Conservation (phyloP, 495 filamentous ascomycete genomes). For the Lindgomyces ingoldianus region DNA sequence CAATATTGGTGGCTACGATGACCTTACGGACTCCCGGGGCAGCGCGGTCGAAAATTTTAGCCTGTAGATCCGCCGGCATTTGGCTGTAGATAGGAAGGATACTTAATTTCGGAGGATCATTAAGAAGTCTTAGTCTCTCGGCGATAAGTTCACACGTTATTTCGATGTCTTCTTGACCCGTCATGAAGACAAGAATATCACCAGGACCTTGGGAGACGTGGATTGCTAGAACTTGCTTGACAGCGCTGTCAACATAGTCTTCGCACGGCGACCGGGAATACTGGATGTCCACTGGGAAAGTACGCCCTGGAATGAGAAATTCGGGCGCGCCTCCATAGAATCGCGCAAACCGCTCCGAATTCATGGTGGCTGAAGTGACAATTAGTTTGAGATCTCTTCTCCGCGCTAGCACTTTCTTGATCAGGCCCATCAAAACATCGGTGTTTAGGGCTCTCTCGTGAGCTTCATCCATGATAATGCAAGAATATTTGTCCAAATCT, state of each 20-base stretch:
- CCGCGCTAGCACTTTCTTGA: constrained; percentile 93
- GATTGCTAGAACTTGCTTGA: constrained; percentile 95
- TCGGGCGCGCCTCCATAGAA: constrained; percentile 98
- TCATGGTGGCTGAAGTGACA: constrained; percentile 99
- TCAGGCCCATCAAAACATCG: constrained; percentile 93
- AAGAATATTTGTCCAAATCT: constrained; percentile 95
- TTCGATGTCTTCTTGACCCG: constrained; percentile 98
- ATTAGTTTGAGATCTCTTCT: constrained; percentile 93
- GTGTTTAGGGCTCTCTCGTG: constrained; percentile 97
- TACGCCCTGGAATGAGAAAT: constrained; percentile 94
- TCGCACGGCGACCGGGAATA: constrained; percentile 94
- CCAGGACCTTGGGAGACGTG: constrained; percentile 89
- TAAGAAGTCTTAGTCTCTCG: constrained; percentile 85
- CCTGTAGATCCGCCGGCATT: constrained; percentile 97
- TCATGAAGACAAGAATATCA: constrained; percentile 99
- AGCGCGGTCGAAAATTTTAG: constrained; percentile 94
- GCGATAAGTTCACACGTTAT: constrained; percentile 90
- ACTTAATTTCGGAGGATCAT: constrained; percentile 91
- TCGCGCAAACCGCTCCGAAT: constrained; percentile 89
- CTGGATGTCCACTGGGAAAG: constrained; percentile 96
- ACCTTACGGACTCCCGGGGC: constrained; percentile 90
- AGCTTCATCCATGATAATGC: constrained; percentile 99
- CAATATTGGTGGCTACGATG: constrained; percentile 98
- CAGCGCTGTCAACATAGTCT: constrained; percentile 96
- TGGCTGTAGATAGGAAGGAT: constrained; percentile 99